These are phyloP conservation scores for Curvularia lunata DNA, from an alignment of 2,329 filamentous ascomycete species.

Conservation along the genomic window DNA sequence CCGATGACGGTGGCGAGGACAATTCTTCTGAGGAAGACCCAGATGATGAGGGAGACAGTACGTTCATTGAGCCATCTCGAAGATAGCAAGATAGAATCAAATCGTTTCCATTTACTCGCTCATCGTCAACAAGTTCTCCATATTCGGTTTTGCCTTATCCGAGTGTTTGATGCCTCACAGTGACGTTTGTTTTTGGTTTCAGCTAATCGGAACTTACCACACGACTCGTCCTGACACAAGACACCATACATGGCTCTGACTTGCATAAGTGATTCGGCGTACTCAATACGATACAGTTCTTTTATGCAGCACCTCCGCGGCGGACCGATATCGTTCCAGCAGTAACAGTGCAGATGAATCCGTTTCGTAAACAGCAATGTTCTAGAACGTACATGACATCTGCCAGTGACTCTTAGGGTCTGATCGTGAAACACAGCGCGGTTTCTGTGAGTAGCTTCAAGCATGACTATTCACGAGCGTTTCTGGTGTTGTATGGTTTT, in stretches of 20 bases:
- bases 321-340: not conserved
- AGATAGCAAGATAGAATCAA: slow-evolving; percentile 9
- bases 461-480: not conserved
- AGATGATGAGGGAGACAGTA: slow-evolving; percentile 20
- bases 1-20: slow-evolving; percentile 31
- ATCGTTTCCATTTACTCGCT: too few relatives aligned
- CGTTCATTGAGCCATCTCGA: slow-evolving; percentile 22
- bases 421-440: not conserved
- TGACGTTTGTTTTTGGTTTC: not conserved
- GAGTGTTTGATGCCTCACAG: not conserved
- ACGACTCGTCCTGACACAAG: not conserved
- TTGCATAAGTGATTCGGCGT: not conserved
- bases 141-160: not conserved
- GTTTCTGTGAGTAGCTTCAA: not conserved
- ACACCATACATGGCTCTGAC: not conserved
- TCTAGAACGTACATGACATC: not conserved
- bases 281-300: not conserved
- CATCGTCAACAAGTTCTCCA: not conserved
- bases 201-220: not conserved
- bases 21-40: slow-evolving; percentile 27
- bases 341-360: not conserved
- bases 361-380: not conserved
- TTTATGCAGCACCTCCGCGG: not conserved
- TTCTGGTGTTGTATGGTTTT: not conserved
- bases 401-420: not conserved